phyloP scores from a whole-genome alignment of 1,284 basidiomycete species.

The Moniliella sp. region DNA sequence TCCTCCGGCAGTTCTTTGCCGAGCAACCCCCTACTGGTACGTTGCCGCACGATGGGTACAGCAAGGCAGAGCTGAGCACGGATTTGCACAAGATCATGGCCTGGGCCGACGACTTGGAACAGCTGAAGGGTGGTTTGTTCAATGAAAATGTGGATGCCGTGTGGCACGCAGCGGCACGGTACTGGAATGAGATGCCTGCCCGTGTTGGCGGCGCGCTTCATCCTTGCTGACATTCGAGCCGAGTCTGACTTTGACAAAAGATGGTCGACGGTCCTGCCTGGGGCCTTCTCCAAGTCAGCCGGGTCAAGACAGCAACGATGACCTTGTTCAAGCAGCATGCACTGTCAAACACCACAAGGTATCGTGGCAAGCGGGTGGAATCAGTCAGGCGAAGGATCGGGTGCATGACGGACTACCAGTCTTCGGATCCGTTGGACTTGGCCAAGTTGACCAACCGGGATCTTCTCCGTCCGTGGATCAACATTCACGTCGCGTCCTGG shows the following conservation, averaged over 20 bases:
- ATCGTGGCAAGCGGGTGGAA: conserved; percentile 7
- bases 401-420: conserved; percentile 17
- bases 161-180: conserved; percentile 1
- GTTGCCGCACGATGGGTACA: too few species aligned
- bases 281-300: conserved; percentile 26
- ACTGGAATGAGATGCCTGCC: conserved; percentile 2
- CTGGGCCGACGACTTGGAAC: conserved; percentile 1
- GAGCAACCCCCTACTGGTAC: too few species aligned
- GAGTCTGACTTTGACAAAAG: conserved; percentile 2
- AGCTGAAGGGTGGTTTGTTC: not conserved
- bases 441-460: conserved; percentile 9
- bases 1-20: too few species aligned
- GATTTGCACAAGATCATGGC: too few species aligned
- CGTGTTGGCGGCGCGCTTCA: not conserved
- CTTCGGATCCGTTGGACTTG: conserved; percentile 10
- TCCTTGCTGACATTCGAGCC: conserved; percentile 2
- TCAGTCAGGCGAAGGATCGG: conserved; percentile 2
- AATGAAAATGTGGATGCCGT: conserved; percentile 2
- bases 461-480: conserved; percentile 26
- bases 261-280: conserved; percentile 18
- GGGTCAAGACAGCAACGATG: conserved; percentile 10
- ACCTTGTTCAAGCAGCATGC: conserved; percentile 13
- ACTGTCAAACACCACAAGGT: conserved; percentile 9
- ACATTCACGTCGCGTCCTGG: conserved; percentile 27
- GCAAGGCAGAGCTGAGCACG: too few species aligned